phyloP scores from a whole-genome alignment of 2,329 filamentous ascomycete species.

The Tolypocladium tropicale region DNA sequence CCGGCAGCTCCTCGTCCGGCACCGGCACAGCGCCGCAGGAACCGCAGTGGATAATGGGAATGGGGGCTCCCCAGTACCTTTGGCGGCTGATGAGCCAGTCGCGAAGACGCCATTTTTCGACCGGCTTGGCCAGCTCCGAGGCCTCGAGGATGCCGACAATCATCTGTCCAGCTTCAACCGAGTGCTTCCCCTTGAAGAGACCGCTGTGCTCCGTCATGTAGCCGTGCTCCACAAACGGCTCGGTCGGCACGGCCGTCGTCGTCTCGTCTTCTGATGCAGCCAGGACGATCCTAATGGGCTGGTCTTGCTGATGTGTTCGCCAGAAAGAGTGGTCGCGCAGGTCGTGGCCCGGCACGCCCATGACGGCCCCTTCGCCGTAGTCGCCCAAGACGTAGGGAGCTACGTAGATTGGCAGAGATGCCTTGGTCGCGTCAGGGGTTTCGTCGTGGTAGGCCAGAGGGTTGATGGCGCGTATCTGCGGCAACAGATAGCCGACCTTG shows the following conservation, averaged over 20 bases:
- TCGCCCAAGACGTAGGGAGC: slow-evolving; percentile 79
- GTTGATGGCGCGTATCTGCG: slow-evolving; percentile 51
- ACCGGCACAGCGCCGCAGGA: slow-evolving; percentile 73
- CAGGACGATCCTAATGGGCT: slow-evolving; percentile 55
- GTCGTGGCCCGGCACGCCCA: slow-evolving; percentile 88
- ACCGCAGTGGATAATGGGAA: slow-evolving; percentile 75
- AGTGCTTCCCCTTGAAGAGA: slow-evolving; percentile 52
- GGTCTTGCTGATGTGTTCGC: slow-evolving; percentile 53
- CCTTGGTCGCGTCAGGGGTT: slow-evolving; percentile 38
- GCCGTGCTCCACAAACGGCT: slow-evolving; percentile 56
- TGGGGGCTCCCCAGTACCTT: slow-evolving; percentile 84
- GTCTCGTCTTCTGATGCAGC: slow-evolving; percentile 37
- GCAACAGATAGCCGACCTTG: slow-evolving; percentile 59
- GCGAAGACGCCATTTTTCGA: slow-evolving; percentile 68
- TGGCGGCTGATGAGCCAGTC: slow-evolving; percentile 93
- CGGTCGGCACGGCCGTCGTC: slow-evolving; percentile 29
- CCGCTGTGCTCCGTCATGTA: slow-evolving; percentile 57
- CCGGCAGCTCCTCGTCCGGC: slow-evolving; percentile 64
- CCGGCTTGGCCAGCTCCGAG: slow-evolving; percentile 47
- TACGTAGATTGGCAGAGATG: slow-evolving; percentile 63
- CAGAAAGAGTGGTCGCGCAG: slow-evolving; percentile 70
- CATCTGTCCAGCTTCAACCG: slow-evolving; percentile 48
- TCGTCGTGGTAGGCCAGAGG: slow-evolving; percentile 49
- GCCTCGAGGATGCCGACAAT: slow-evolving; percentile 48
- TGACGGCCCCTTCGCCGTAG: slow-evolving; percentile 80